Evolutionary conservation across 225 moss, liverwort and hornwort genomes (phyloP).

Genomic region (Pseudoscleropodium purum): DNA sequence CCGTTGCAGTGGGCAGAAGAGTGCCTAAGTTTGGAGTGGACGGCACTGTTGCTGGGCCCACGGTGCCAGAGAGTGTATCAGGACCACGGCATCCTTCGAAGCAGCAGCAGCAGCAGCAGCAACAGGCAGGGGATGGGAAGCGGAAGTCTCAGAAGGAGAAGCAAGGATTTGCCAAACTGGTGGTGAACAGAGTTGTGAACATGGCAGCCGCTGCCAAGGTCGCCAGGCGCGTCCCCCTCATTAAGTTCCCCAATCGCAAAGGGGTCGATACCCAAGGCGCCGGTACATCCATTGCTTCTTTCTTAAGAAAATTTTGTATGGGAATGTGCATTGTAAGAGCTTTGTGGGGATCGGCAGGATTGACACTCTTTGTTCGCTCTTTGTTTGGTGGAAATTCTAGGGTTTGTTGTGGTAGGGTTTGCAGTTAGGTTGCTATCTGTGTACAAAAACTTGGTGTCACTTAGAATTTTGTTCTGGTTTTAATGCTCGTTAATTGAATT

Average conservation of each 20-base stretch:
- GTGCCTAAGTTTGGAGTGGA: slow-evolving; percentile 6
- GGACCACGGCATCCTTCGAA: neutral
- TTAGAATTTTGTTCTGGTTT: neutral
- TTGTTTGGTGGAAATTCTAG: neutral
- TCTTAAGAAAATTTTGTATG: neutral
- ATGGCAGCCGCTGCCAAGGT: slow-evolving; percentile 31
- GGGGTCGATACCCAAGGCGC: neutral
- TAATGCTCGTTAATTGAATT: neutral
- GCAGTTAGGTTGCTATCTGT: neutral
- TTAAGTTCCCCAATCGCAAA: slow-evolving; percentile 42
- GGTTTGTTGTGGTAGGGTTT: neutral
- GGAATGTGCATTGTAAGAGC: neutral
- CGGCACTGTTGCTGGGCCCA: neutral
- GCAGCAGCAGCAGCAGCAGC: neutral
- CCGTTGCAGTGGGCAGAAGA: neutral
- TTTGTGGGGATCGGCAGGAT: neutral
- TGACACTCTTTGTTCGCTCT: neutral
- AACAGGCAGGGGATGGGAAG: neutral
- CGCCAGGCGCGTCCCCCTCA: slow-evolving; percentile 42
- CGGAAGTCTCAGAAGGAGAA: neutral
- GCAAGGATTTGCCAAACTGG: neutral
- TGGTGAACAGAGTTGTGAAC: neutral
- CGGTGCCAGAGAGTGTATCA: neutral
- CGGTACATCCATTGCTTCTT: neutral
- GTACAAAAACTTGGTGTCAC: neutral